Evolutionary conservation across 768 basidiomycete genomes (phyloP).

Genomic region (Tubosaeta brunneosetosa): DNA sequence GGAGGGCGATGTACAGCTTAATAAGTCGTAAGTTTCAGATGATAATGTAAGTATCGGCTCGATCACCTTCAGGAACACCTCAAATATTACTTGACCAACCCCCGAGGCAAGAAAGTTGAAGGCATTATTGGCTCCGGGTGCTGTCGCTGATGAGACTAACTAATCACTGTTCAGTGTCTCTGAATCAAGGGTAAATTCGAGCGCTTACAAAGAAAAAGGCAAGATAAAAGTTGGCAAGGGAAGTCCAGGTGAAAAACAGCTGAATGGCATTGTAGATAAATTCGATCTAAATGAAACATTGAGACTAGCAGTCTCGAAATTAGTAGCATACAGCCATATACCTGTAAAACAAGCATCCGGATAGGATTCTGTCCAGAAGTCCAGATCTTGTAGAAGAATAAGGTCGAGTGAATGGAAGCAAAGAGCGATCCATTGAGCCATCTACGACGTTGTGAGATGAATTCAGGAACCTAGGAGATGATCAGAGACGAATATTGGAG

Average conservation of each 20-base stretch:
- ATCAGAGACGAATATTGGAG: not conserved
- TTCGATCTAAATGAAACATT: constrained; percentile 50
- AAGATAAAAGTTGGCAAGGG: constrained; percentile 88
- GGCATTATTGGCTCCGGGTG: constrained; percentile 50
- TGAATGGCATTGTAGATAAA: constrained; percentile 90
- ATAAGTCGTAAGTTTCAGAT: constrained; percentile 18
- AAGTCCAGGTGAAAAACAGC: constrained; percentile 92
- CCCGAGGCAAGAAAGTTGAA: constrained; percentile 78
- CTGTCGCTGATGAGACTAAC: constrained; percentile 79
- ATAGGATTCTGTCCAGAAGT: constrained; percentile 86
- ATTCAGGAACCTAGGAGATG: constrained; percentile 65
- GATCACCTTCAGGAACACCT: constrained; percentile 62
- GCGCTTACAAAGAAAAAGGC: constrained; percentile 86
- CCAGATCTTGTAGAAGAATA: constrained; percentile 87
- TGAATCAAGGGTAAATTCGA: constrained; percentile 13
- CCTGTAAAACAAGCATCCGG: constrained; percentile 72
- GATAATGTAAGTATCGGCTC: not conserved
- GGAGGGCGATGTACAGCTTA: constrained; percentile 75
- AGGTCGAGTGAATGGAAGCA: constrained; percentile 87
- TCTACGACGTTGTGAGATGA: constrained; percentile 89
- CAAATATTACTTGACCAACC: constrained; percentile 69
- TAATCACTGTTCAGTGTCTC: constrained; percentile 33
- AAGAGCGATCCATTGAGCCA: constrained; percentile 90
- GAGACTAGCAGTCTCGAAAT: not conserved
- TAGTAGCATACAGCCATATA: constrained; percentile 1